phyloP scores from a whole-genome alignment of 2,329 filamentous ascomycete species.

The Aspergillaceae sp. region DNA sequence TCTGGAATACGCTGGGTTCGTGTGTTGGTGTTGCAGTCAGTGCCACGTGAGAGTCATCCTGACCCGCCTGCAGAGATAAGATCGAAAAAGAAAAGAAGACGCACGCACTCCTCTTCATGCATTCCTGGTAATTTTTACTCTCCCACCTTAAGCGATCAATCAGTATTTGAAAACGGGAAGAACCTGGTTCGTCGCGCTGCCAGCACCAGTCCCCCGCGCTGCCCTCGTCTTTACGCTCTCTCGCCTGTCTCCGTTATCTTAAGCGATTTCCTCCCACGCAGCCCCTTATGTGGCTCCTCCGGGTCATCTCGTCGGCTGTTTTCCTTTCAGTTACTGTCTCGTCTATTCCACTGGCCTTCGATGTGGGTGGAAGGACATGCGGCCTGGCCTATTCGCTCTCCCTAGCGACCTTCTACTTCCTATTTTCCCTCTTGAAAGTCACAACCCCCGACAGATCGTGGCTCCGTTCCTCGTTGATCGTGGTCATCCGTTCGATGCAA shows the following conservation, averaged over 20 bases:
- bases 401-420: conserved; percentile 81
- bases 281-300: conserved; percentile 68
- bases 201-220: too few relatives aligned
- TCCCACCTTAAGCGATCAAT: too few relatives aligned
- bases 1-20: neutral
- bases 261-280: conserved; percentile 1
- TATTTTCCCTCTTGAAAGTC: conserved; percentile 73
- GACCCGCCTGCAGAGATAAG: conserved; percentile 13
- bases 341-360: conserved; percentile 92
- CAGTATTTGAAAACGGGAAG: too few relatives aligned
- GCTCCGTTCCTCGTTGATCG: conserved; percentile 62
- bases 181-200: too few relatives aligned
- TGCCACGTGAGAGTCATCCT: conserved; percentile 6
- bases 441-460: conserved; percentile 70
- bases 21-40: neutral
- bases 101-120: neutral
- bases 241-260: conserved; percentile 20
- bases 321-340: conserved; percentile 91
- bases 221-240: conserved; percentile 1
- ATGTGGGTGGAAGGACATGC: conserved; percentile 91
- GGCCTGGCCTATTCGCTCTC: conserved; percentile 88
- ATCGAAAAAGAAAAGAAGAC: conserved; percentile 8
- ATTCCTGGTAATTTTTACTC: neutral
- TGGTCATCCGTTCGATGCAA: conserved; percentile 65
- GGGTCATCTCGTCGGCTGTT: conserved; percentile 66